Conservation (phyloP, 1,284 basidiomycete species). For the Leccinum pachyderme region DNA sequence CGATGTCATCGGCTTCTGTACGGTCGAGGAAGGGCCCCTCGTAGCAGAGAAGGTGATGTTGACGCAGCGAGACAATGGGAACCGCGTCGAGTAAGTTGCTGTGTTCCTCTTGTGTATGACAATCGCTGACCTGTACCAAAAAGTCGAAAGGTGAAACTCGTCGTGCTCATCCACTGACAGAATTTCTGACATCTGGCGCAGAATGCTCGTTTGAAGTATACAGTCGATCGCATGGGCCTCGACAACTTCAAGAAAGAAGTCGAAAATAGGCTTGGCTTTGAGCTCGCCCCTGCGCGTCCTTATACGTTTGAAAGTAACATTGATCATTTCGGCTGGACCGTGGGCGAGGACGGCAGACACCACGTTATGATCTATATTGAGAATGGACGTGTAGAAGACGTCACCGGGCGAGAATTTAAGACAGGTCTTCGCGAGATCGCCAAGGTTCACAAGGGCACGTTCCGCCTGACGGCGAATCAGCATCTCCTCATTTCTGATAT, state of each 20-base stretch:
- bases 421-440: conserved; percentile 91
- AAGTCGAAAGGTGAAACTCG: conserved; percentile 47
- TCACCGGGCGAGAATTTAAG: conserved; percentile 89
- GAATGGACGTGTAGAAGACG: conserved; percentile 96
- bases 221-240: conserved; percentile 92
- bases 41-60: conserved; percentile 94
- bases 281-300: conserved; percentile 69
- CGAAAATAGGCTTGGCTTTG: conserved; percentile 85
- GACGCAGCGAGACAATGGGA: conserved; percentile 94
- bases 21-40: conserved; percentile 80
- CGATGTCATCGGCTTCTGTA: conserved; percentile 91
- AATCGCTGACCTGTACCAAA: conserved; percentile 9
- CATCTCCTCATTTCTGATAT: conserved; percentile 91
- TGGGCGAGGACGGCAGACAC: conserved; percentile 84
- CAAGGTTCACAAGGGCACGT: conserved; percentile 89
- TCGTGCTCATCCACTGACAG: neutral
- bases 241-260: conserved; percentile 87
- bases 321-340: conserved; percentile 93
- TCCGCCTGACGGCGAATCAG: conserved; percentile 94
- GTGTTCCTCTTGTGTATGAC: neutral
- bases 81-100: conserved; percentile 78
- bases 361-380: conserved; percentile 97
- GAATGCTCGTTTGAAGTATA: conserved; percentile 96
- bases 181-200: conserved; percentile 17
- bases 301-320: conserved; percentile 89